Base-by-base conservation (phyloP, 805 yeast species). In the Wickerhamomyces tratensis region DNA sequence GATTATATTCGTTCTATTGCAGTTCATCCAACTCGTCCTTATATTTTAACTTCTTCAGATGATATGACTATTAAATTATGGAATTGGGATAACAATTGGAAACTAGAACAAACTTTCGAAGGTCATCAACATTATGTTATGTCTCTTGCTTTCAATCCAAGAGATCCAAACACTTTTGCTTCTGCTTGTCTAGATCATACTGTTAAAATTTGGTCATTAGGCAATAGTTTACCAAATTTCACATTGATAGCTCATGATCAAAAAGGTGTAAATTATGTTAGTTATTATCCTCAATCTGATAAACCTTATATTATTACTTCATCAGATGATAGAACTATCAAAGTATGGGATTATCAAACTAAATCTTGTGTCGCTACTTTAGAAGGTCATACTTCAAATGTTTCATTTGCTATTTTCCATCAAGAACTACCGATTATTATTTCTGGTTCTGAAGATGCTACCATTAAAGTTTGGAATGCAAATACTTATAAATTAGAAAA, bases 61-160 rank as follows among this genome's bases (percentile, higher is more conserved):
- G 98, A 93, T 62, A 78, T 85, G 71, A 77, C 94, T 36, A 77
- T 93, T 59, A 87, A 82, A 65, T 73, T 89, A 59, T 93, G 98
- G 98, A 89, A 93, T 63, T 93, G 98, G 98, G 98, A 93, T 43
- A 78, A 79, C 57, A 77, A 76, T 58, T 93, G 98, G 98, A 77
- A 77, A 52, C 66, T 83, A 51, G 93, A 86, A 61, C 97, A 86
- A 62, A 77, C 82, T 34, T 93, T 85, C 61, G 96, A 86, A 64
- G 98, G 98, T 45, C 98, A 93, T 64, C 86, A 79, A 61, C 96
- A 93, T 64, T 93, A 84, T 62, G 89, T 93, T 42, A 88, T 93
- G 96, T 79, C 87, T 42, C 77, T 93, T 41, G 88, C 93, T 38
- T 86, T 93, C 71, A 93, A 93, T 66, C 98, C 98, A 45, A 93